Evolutionary conservation across 768 basidiomycete genomes (phyloP), one percentile per base, ranked within the genome.

Genomic region (Agrocybe praecox): DNA sequence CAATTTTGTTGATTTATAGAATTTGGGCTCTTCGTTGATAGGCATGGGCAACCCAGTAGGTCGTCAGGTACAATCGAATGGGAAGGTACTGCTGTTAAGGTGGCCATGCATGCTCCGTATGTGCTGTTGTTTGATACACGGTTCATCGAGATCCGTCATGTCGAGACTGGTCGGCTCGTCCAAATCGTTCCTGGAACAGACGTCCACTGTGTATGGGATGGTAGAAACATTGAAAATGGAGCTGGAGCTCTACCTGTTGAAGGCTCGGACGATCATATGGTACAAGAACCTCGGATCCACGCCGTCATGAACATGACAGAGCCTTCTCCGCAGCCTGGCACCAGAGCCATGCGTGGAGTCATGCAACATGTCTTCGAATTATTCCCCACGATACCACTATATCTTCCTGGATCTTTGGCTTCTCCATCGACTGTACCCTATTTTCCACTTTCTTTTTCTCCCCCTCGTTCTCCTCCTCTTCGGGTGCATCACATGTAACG

Each of bases 11-110:
- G 33, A 46, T 59, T 18, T 55, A 21, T 60, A 92, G 92, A 94
- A 70, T 96, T 97, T 58, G 95, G 94, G 11, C 80, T 97, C 36
- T 96, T 92, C 64, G 94, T 97, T 24, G 87, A 96, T 71, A 87
- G 92, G 34, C 92, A 94, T 56, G 96, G 96, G n/a, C 86, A 89
- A 53, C 92, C 92, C 1, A 90, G 86, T 62, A 85, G 92, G 26
- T 63, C 74, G 6, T 75, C 81, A 17, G 82, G 84, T 18, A 86
- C 87, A 5, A 89, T 97, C 53, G 96, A 98, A 70, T 98, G 94
- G 94, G 96, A 98, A 70, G 93, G 94, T 17, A 89, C 84, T 0
- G 93, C 92, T 0, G 92, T 95, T 61, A 87, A 86, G 29, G 92
- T 92, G 21, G 93, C 94, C 1, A 87, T 92, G 75, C 94, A 96